Conservation (phyloP, 805 yeast species). For the Starmera pachycereana region DNA sequence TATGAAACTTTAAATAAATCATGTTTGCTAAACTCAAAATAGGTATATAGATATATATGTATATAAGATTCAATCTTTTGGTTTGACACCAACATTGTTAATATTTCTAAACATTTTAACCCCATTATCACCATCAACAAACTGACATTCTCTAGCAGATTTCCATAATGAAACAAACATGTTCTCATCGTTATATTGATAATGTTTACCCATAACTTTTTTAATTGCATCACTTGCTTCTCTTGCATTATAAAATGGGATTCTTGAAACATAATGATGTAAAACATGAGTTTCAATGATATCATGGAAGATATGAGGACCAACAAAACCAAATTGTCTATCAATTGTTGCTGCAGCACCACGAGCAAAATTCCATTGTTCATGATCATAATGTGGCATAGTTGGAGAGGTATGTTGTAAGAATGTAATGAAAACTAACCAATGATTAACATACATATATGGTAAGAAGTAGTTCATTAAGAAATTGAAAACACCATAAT, state of each 20-base stretch:
- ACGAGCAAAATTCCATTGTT: conserved; percentile 76
- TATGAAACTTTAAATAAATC: not conserved
- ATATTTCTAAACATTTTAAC: conserved; percentile 66
- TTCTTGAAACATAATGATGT: conserved; percentile 76
- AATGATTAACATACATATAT: conserved; percentile 73
- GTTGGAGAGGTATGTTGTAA: conserved; percentile 75
- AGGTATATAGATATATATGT: not conserved
- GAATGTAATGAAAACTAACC: conserved; percentile 81
- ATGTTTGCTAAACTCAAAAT: not conserved
- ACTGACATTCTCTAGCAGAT: conserved; percentile 56
- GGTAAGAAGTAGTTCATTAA: conserved; percentile 68
- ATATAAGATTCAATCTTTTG: not conserved
- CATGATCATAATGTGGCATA: conserved; percentile 70
- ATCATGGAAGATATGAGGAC: conserved; percentile 73
- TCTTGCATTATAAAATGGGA: conserved; percentile 84
- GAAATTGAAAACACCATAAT: conserved; percentile 53
- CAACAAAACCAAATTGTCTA: conserved; percentile 73
- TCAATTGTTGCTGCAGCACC: conserved; percentile 90
- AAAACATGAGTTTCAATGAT: conserved; percentile 85
- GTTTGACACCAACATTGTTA: conserved; percentile 44
- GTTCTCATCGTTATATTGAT: conserved; percentile 54
- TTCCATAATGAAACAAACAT: conserved; percentile 65
- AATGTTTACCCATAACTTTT: conserved; percentile 79
- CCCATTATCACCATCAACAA: conserved; percentile 63
- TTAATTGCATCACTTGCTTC: conserved; percentile 69